Percentiles rank a stretch among this genome's conserved stretches.
phyloP scores from a whole-genome alignment of 2,329 filamentous ascomycete species.

The Talaromyces atroroseus region DNA sequence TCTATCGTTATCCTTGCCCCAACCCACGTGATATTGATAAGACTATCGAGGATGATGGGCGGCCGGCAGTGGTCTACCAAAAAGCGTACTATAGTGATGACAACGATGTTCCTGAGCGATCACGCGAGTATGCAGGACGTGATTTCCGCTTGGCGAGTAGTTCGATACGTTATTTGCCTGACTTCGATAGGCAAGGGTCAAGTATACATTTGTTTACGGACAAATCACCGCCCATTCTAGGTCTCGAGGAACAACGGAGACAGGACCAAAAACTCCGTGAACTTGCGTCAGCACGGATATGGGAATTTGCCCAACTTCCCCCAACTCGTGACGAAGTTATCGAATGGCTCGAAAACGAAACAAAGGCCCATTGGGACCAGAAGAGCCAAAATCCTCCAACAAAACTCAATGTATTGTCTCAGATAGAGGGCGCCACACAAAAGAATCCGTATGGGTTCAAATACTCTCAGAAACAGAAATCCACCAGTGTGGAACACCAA shows the following conservation, averaged over 20 bases:
- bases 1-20: conserved; percentile 25
- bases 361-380: conserved; percentile 14
- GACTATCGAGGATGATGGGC: conserved; percentile 52
- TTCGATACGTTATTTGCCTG: conserved; percentile 71
- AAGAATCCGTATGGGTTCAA: conserved; percentile 77
- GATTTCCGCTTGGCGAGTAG: conserved; percentile 74
- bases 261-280: conserved; percentile 49
- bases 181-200: conserved; percentile 64
- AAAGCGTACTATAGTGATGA: conserved; percentile 82
- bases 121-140: conserved; percentile 78
- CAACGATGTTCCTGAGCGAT: conserved; percentile 69
- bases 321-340: conserved; percentile 66
- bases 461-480: conserved; percentile 70
- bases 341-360: conserved; percentile 56
- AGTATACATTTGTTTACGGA: conserved; percentile 52
- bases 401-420: conserved; percentile 54
- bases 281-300: conserved; percentile 60
- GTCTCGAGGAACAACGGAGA: conserved; percentile 49
- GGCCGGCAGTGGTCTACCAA: conserved; percentile 71
- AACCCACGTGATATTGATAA: conserved; percentile 43
- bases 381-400: not conserved
- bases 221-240: conserved; percentile 40
- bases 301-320: conserved; percentile 69
- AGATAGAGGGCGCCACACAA: conserved; percentile 85
- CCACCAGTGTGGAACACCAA: conserved; percentile 74